Base-by-base conservation (phyloP, 768 basidiomycete species). In the Lepiota brunneoincarnata region DNA sequence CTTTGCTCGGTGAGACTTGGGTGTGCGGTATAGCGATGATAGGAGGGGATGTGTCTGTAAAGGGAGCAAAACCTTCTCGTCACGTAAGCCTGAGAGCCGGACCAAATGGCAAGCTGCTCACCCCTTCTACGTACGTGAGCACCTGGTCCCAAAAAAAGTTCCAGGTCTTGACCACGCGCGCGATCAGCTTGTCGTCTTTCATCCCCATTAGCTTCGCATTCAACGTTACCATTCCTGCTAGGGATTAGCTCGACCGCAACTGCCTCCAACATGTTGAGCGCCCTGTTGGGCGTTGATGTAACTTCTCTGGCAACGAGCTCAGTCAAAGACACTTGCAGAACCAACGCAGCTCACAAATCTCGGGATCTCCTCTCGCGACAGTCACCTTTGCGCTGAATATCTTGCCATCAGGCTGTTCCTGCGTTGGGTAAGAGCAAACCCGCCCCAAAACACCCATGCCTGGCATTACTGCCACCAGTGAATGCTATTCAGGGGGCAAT, bases 141-240 rank as follows among this genome's bases (percentile, higher is more conserved):
- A 93, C 85, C 56, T 90, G 85, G 61, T 89, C 89, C 88, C 91
- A 96, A 70, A 97, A 97, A 75, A 96, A 95, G 12, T 79, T 82
- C 93, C 94, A 98, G 15, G 90, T 77, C 61, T 95, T 92, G 1
- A 93, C 89, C 15, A 96, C 78, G 23, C 91, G 78, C 4, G 75
- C 74, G 4, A 95, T 72, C 14, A 98, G 75, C 63, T 87, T 82
- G 36, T 87, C 86, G 39, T 95, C 93, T 23, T 93, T 88, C 7
- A 89, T 72, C 3, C 80, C 84, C 26, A 78, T 74, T 4, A 98
- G 75, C 62, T 91, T 94, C 0, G 92, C 84, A 60, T 91, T 93
- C 21, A 98, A 76, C 2, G 93, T 98, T 48, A 93, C 81, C 92
- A 96, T 98, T 10, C 94, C 94, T 1, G 84, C 79, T 1, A n/a